These are phyloP conservation scores for Grifola frondosa DNA, from an alignment of 1,284 basidiomycete genomes.

Conservation along the genomic window DNA sequence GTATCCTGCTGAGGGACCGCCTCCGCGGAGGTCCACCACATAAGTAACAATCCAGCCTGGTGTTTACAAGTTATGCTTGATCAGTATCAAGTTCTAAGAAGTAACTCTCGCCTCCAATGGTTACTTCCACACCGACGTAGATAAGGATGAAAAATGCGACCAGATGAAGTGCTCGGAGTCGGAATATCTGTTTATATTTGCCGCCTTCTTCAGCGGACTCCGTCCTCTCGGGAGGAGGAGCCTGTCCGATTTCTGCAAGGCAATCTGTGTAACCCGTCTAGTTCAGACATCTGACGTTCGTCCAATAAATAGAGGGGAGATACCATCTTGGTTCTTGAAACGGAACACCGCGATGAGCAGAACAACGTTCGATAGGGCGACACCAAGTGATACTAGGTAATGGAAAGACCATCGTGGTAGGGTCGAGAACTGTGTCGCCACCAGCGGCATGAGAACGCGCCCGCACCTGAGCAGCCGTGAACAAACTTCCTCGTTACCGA, in stretches of 20 bases:
- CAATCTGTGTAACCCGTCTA: conserved; percentile 29
- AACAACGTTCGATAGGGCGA: conserved; percentile 49
- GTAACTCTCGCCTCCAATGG: conserved; percentile 38
- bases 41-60: conserved; percentile 55
- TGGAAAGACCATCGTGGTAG: conserved; percentile 58
- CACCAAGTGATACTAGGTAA: conserved; percentile 58
- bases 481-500: neutral
- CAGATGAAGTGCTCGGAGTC: conserved; percentile 38
- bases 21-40: conserved; percentile 42
- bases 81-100: neutral
- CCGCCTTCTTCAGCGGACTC: conserved; percentile 10
- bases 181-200: conserved; percentile 42
- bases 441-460: conserved; percentile 58
- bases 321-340: conserved; percentile 55
- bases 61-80: neutral
- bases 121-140: conserved; percentile 50
- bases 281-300: neutral
- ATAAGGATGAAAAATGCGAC: conserved; percentile 46
- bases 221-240: conserved; percentile 18
- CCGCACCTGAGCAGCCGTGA: conserved; percentile 43
- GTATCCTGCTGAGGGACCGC: conserved; percentile 49
- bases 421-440: conserved; percentile 62
- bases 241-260: conserved; percentile 35
- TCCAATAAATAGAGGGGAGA: neutral
- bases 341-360: conserved; percentile 50